Conservation (phyloP, 768 basidiomycete species). For the Kockovaella imperatae region DNA sequence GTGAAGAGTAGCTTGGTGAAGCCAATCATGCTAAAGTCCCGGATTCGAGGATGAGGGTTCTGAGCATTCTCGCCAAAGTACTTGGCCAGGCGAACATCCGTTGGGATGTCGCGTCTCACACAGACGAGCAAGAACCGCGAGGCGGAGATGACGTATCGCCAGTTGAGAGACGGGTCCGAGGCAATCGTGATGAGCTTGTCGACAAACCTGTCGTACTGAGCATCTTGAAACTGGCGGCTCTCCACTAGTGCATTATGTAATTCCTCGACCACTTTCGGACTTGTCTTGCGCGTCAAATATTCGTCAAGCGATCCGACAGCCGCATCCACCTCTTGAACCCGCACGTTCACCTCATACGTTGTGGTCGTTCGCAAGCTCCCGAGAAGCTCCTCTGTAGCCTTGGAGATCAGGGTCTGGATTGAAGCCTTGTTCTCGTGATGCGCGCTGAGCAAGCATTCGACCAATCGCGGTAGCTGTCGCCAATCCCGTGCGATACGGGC, state of each 20-base stretch:
- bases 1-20: conserved; percentile 60
- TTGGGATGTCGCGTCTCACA: conserved; percentile 28
- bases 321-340: conserved; percentile 14
- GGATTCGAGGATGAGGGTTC: conserved; percentile 38
- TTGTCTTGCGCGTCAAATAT: conserved; percentile 10
- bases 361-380: conserved; percentile 21
- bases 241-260: conserved; percentile 9
- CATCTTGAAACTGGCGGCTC: conserved; percentile 12
- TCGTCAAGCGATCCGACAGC: conserved; percentile 15
- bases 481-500: conserved; percentile 53
- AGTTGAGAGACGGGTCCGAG: conserved; percentile 20
- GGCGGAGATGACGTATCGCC: conserved; percentile 29
- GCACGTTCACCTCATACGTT: conserved; percentile 14
- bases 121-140: conserved; percentile 24
- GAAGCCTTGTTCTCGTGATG: conserved; percentile 74
- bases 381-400: conserved; percentile 36
- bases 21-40: conserved; percentile 46
- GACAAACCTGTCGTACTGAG: conserved; percentile 22
- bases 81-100: conserved; percentile 27
- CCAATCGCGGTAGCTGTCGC: conserved; percentile 54
- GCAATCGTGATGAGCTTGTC: conserved; percentile 26
- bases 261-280: conserved; percentile 7
- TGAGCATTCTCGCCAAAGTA: conserved; percentile 29
- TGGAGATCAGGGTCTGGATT: conserved; percentile 31
- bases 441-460: conserved; percentile 59